Evolutionary conservation across 1,284 basidiomycete species (phyloP).

Genomic region (Apiotrichum siamense): DNA sequence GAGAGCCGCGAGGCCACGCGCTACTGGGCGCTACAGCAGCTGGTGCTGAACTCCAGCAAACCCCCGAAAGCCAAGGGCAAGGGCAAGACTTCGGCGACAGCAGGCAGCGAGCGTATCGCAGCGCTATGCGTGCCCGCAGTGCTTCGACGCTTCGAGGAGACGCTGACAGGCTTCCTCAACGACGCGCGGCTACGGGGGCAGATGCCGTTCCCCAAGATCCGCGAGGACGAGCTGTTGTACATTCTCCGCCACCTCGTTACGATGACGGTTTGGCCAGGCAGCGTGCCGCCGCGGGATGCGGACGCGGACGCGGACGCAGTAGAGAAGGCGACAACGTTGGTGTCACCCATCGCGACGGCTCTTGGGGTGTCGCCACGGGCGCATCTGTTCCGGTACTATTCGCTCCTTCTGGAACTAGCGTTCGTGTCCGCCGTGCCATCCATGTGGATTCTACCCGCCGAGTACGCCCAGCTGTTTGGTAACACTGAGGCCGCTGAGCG

Average conservation of each 20-base stretch:
- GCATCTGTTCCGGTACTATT: slow-evolving; percentile 79
- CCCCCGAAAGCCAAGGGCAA: too few relatives aligned
- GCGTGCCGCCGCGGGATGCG: slow-evolving; percentile 19
- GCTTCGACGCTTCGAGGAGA: slow-evolving; percentile 63
- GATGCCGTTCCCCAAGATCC: slow-evolving; percentile 76
- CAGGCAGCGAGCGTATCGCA: not conserved
- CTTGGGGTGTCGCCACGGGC: slow-evolving; percentile 62
- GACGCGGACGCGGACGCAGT: too few relatives aligned
- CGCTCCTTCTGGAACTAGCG: slow-evolving; percentile 67
- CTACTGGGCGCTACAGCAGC: slow-evolving; percentile 88
- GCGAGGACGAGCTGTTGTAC: slow-evolving; percentile 85
- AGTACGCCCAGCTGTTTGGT: slow-evolving; percentile 29
- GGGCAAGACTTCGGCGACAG: not conserved
- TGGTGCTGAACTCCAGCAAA: slow-evolving; percentile 54
- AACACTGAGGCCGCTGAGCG: too few relatives aligned
- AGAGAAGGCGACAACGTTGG: not conserved
- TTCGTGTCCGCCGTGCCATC: slow-evolving; percentile 61
- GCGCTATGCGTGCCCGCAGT: slow-evolving; percentile 46
- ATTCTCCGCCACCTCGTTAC: slow-evolving; percentile 68
- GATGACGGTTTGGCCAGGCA: slow-evolving; percentile 64
- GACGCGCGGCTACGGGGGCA: slow-evolving; percentile 75
- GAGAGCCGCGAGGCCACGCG: slow-evolving; percentile 75
- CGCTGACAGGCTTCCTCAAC: slow-evolving; percentile 67
- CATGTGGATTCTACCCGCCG: slow-evolving; percentile 55
- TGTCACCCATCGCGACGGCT: slow-evolving; percentile 44